Conservation (phyloP, 129 eudicot genomes). For the Apium graveolens region DNA sequence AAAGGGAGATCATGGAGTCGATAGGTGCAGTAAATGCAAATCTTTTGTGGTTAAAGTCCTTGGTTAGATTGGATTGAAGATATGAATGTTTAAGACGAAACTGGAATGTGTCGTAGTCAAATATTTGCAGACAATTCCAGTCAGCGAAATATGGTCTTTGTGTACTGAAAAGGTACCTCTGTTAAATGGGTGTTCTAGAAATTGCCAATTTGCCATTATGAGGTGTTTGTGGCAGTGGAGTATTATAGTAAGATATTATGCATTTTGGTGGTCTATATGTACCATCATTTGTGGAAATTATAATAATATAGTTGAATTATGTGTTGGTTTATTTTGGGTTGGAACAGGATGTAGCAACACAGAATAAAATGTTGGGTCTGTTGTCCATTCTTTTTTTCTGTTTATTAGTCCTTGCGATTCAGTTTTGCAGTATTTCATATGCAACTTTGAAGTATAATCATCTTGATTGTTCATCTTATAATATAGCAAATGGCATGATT, state of each 20-base stretch:
- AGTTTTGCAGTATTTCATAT: background rate
- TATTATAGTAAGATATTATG: background rate
- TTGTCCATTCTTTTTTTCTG: background rate
- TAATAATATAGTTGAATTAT: background rate
- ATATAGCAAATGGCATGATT: too few relatives aligned
- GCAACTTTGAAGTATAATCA: background rate
- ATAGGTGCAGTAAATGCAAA: slow-evolving; percentile 31
- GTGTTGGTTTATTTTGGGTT: background rate
- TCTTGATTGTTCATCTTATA: too few relatives aligned
- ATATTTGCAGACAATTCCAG: slow-evolving; percentile 18
- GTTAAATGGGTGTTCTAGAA: background rate
- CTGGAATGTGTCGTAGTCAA: slow-evolving; percentile 21
- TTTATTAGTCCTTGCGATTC: background rate
- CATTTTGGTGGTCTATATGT: slow-evolving; percentile 7
- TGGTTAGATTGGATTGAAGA: slow-evolving; percentile 23
- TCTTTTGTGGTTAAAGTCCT: slow-evolving; percentile 18
- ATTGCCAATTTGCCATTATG: slow-evolving; percentile 13
- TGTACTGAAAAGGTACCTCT: background rate
- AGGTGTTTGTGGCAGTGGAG: slow-evolving; percentile 15
- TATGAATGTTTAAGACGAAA: slow-evolving; percentile 9
- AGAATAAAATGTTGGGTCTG: background rate
- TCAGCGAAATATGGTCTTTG: slow-evolving; percentile 21
- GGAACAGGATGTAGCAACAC: background rate
- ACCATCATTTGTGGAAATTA: slow-evolving; percentile 5
- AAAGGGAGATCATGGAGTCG: slow-evolving; percentile 37